Conservation (phyloP, 2,329 filamentous ascomycete species). For the Paraphoma sp. region DNA sequence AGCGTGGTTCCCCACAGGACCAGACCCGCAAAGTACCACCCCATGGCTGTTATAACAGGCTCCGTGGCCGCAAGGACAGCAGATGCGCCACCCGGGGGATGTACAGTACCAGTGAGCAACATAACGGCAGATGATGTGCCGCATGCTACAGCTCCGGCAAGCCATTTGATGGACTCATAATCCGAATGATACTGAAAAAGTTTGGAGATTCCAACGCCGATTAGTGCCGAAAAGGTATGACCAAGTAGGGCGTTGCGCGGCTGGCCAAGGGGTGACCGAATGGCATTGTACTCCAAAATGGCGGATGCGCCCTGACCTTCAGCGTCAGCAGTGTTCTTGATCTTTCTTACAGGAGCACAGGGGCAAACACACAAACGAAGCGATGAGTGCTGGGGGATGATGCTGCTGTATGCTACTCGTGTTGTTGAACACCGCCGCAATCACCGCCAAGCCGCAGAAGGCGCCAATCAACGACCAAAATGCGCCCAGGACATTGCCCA, state of each 20-base stretch:
- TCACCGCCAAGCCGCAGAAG: constrained; percentile 51
- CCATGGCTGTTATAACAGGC: constrained; percentile 49
- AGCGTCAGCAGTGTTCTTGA: too few relatives aligned
- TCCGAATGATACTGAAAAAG: constrained; percentile 50
- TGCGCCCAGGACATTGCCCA: constrained; percentile 51
- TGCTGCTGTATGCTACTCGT: constrained; percentile 44
- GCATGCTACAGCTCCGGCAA: constrained; percentile 54
- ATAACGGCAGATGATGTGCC: constrained; percentile 53
- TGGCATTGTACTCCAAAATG: constrained; percentile 56
- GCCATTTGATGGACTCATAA: constrained; percentile 51
- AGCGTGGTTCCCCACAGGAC: constrained; percentile 51
- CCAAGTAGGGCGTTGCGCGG: constrained; percentile 56
- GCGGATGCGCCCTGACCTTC: constrained; percentile 52
- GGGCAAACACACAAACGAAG: constrained; percentile 46
- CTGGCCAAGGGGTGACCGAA: constrained; percentile 56
- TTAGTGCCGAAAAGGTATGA: constrained; percentile 53
- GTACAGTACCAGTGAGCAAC: constrained; percentile 56
- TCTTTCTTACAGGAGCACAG: not conserved
- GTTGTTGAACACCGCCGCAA: constrained; percentile 52
- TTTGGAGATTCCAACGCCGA: constrained; percentile 54
- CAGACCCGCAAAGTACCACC: constrained; percentile 54
- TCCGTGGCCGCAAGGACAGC: constrained; percentile 54
- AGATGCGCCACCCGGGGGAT: constrained; percentile 59
- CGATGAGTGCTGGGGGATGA: constrained; percentile 53
- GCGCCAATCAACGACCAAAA: constrained; percentile 53